Evolutionary conservation across 75 land plant genomes (phyloP).

Genomic region (Pinus tabuliformis): DNA sequence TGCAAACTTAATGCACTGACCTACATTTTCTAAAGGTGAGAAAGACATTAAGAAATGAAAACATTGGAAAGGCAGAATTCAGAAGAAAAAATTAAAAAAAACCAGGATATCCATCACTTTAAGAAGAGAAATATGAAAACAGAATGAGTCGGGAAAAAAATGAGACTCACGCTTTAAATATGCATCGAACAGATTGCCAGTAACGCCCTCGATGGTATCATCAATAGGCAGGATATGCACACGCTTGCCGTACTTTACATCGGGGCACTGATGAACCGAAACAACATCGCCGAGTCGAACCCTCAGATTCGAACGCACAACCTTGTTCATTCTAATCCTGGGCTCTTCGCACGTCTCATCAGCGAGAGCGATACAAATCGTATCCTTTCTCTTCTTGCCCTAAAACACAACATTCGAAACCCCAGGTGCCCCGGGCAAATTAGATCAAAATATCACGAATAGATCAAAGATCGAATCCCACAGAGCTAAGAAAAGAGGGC

Average conservation of each 20-base stretch:
- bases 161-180: slow-evolving; percentile 30
- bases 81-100: no score
- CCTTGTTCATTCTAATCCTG: slow-evolving; percentile 47
- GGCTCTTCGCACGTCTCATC: slow-evolving; percentile 42
- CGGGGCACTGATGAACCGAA: slow-evolving; percentile 35
- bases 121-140: neutral
- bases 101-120: neutral
- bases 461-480: neutral
- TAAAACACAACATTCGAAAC: neutral
- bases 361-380: slow-evolving; percentile 34
- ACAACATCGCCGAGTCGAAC: slow-evolving; percentile 39
- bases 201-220: slow-evolving; percentile 40
- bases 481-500: neutral
- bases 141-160: neutral
- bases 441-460: neutral
- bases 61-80: no score
- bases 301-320: slow-evolving; percentile 32
- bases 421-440: neutral
- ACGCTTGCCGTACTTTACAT: slow-evolving; percentile 43
- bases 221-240: slow-evolving; percentile 39
- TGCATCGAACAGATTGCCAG: slow-evolving; percentile 41
- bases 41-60: no score
- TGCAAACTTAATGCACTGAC: no score
- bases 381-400: slow-evolving; percentile 45
- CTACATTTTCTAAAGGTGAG: neutral